Base-by-base conservation (phyloP, 148 eudicot species). In the Chenopodium album region DNA sequence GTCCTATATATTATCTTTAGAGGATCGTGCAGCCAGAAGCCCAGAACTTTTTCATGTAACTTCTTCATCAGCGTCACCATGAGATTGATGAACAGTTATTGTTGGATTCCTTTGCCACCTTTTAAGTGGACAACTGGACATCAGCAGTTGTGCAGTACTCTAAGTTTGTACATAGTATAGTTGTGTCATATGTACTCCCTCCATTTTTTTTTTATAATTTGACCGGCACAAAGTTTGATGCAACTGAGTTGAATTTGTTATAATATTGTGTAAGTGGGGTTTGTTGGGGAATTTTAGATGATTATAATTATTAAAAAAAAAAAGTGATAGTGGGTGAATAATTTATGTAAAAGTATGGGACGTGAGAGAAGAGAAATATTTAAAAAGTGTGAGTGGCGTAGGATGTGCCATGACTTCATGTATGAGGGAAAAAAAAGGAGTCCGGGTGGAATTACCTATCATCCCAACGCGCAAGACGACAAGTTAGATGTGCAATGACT, bases 381-480 rank as follows among this genome's bases (percentile, higher is more conserved):
- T 37, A 37, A 5, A 37, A 37, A 37, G 41, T 37, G 41, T 37
- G 34, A 34, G 44, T 41, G 44, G 44, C 8, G 44, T 41, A 41
- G 44, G 44, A 41, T 41, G 44, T 41, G 44, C 7, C 44, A 41
- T 41, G 44, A 6, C 8, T 41, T 5, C 44, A 41, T 41, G 44
- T 50, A 12, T 3, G 2, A 7, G 63, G 69, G 67, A 1, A 20
- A 50, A 56, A 4, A 71, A 29, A 50, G 48, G n/a, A 59, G 4
- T 22, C 8, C 32, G 1, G 16, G 29, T 54, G 23, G 69, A 52
- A 85, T 84, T 73, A 94, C 98, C 98, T 88, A 83, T 94, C 97
- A 88, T 94, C 98, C 98, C 97, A 94, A 63, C 97, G 94, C 65
- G 98, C 95, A 83, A 94, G 95, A 83, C 93, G 94, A 75, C 85